Base-by-base conservation (phyloP, 345 rosid species). In the Linum usitatissimum region DNA sequence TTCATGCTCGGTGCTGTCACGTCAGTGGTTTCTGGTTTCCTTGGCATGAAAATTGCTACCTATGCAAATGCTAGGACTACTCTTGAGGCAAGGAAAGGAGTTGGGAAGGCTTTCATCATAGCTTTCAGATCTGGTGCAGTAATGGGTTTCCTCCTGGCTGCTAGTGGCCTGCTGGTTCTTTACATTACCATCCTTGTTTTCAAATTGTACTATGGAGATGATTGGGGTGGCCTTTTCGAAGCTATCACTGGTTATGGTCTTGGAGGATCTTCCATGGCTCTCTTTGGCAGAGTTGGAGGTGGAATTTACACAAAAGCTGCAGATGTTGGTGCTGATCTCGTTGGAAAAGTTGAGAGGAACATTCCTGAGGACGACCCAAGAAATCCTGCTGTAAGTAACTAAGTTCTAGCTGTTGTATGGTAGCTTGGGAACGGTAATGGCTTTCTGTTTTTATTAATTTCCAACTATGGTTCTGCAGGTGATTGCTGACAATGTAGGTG, bases 81-180 rank as follows among this genome's bases (percentile, higher is more conserved):
- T 53, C 67, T 85, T 2, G 84, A 83, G 66, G 91, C 86, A 36
- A 79, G 84, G 66, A 83, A 75, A 55, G 84, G 88, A 18, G 86
- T 85, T 12, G 86, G 83, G 1, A 75, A 83, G 71, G 91, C 88
- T 23, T 85, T 85, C 63, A 78, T 81, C 23, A 66, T 74, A 18
- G 91, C 88, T 60, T 83, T 83, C 64, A 77, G 83, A 48, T 76
- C 88, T 9, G 88, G 91, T 18, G 79, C 91, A 0, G 91, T 85
- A 18, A 83, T 85, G 88, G 91, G 91, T 34, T 85, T 85, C 62
- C 87, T 85, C 54, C 86, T 85, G 53, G 86, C 88, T 58, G 84
- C 88, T 5, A 85, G 81, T 79, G 81, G 91, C 23, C 91, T 85
- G 55, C 49, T 85, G 63, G 91, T 85, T 68, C 81, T 85, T 4